Conservation (phyloP, 225 moss, liverwort and hornwort species). For the Marchantia paleacea region DNA sequence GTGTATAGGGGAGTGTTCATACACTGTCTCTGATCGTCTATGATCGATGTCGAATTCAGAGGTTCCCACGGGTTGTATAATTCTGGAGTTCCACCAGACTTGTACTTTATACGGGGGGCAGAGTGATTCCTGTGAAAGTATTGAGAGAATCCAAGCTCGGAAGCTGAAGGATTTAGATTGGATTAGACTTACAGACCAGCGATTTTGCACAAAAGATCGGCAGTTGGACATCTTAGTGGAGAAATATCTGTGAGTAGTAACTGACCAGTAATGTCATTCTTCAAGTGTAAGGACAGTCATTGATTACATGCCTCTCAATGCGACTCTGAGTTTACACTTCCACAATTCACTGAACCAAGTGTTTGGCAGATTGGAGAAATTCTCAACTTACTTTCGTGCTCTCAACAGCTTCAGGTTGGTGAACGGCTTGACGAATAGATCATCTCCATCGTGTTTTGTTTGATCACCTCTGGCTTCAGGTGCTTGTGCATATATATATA, state of each 20-base stretch:
- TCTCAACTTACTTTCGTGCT: conserved; percentile 36
- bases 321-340: neutral
- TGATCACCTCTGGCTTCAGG: too few species aligned
- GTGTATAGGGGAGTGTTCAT: neutral
- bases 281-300: neutral
- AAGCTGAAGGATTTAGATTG: conserved; percentile 17
- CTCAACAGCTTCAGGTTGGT: conserved; percentile 39
- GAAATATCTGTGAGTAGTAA: conserved; percentile 24
- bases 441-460: neutral
- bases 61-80: conserved; percentile 11
- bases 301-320: neutral
- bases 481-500: neutral
- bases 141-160: conserved; percentile 19
- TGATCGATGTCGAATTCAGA: neutral
- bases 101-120: neutral
- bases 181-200: conserved; percentile 21
- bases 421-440: neutral
- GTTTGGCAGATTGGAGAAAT: conserved; percentile 25
- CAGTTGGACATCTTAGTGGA: conserved; percentile 22
- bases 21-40: neutral
- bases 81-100: conserved; percentile 19
- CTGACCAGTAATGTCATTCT: neutral
- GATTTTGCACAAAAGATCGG: neutral
- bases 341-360: neutral
- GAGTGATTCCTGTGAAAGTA: neutral